Evolutionary conservation across 2,329 filamentous ascomycete genomes (phyloP).

Genomic region (Colletotrichum zoysiae): DNA sequence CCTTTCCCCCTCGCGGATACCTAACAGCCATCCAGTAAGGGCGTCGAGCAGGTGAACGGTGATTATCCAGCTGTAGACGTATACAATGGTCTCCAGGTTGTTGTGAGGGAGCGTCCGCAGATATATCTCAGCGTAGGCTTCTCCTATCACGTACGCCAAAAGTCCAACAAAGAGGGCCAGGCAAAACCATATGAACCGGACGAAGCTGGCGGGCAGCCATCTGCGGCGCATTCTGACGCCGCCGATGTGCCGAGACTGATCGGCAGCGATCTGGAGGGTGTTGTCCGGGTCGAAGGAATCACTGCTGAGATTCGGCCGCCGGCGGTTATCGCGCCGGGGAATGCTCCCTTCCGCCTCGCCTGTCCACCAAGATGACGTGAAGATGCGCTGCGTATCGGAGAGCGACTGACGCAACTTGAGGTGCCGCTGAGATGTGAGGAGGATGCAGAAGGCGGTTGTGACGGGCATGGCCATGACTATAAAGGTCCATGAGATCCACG

Average conservation of each 20-base stretch:
- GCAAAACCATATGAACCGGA: constrained; percentile 78
- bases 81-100: constrained; percentile 75
- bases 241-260: constrained; percentile 39
- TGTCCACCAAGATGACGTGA: constrained; percentile 75
- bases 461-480: constrained; percentile 78
- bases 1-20: constrained; percentile 73
- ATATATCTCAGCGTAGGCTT: constrained; percentile 78
- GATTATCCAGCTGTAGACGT: constrained; percentile 78
- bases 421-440: constrained; percentile 74
- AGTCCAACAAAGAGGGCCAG: constrained; percentile 72
- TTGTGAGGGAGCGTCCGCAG: constrained; percentile 75
- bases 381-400: constrained; percentile 76
- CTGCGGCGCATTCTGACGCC: constrained; percentile 60
- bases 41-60: constrained; percentile 75
- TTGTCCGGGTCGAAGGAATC: constrained; percentile 55
- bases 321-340: constrained; percentile 57
- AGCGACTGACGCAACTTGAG: constrained; percentile 70
- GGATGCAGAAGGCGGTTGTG: constrained; percentile 73
- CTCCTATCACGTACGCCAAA: constrained; percentile 75
- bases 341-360: constrained; percentile 64
- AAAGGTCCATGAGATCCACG: constrained; percentile 78
- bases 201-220: constrained; percentile 75
- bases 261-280: constrained; percentile 39
- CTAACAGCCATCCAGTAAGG: constrained; percentile 75
- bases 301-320: constrained; percentile 53